Evolutionary conservation across 2,329 filamentous ascomycete species (phyloP).

Genomic region (Graphiopsis chlorocephala): DNA sequence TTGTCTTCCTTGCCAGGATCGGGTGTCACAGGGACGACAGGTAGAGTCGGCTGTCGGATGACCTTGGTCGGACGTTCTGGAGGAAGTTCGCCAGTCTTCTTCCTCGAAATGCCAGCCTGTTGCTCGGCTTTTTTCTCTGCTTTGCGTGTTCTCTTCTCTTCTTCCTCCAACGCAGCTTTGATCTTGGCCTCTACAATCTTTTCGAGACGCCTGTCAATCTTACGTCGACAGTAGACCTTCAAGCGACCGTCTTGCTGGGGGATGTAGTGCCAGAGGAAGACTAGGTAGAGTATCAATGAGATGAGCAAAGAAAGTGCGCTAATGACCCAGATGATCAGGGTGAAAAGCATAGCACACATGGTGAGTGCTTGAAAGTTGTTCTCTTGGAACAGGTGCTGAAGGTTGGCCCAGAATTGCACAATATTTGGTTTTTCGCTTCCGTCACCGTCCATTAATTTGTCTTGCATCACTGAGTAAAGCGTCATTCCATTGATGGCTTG

Average conservation of each 20-base stretch:
- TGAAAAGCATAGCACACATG: slow-evolving; percentile 88
- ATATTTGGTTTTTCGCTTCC: slow-evolving; percentile 61
- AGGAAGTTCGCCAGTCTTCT: slow-evolving; percentile 25
- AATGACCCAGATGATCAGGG: slow-evolving; percentile 83
- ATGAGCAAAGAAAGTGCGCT: slow-evolving; percentile 70
- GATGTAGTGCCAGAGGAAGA: slow-evolving; percentile 92
- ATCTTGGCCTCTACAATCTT: slow-evolving; percentile 83
- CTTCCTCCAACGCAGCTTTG: slow-evolving; percentile 80
- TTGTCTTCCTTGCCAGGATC: slow-evolving; percentile 52
- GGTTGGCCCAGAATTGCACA: slow-evolving; percentile 77
- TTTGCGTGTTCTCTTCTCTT: slow-evolving; percentile 57
- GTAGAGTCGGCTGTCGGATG: slow-evolving; percentile 65
- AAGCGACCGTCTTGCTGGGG: slow-evolving; percentile 77
- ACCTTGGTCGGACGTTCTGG: slow-evolving; percentile 31
- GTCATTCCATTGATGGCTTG: slow-evolving; percentile 89
- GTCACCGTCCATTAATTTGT: slow-evolving; percentile 61
- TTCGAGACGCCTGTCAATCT: slow-evolving; percentile 81
- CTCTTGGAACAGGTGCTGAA: slow-evolving; percentile 67
- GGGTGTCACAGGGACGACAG: slow-evolving; percentile 56
- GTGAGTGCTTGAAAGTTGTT: slow-evolving; percentile 79
- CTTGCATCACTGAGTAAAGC: slow-evolving; percentile 76
- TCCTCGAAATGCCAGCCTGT: slow-evolving; percentile 48
- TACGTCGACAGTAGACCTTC: slow-evolving; percentile 82
- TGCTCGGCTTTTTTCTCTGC: slow-evolving; percentile 54
- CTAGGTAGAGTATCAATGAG: slow-evolving; percentile 74